Conservation (phyloP, 2,329 filamentous ascomycete species). For the Trichoderma sp. region DNA sequence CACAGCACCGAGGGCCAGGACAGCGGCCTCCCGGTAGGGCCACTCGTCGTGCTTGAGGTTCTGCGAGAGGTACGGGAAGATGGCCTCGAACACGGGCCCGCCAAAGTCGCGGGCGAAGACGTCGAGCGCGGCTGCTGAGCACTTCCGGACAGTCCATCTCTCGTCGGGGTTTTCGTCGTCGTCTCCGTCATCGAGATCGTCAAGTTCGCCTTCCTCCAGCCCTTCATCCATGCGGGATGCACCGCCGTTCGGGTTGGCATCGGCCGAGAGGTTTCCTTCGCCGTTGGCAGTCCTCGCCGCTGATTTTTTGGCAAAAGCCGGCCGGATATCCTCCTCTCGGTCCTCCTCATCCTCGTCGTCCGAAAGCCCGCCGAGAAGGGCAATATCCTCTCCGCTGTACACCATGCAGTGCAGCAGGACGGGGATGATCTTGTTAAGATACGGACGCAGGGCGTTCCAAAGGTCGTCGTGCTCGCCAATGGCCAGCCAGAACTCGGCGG, state of each 20-base stretch:
- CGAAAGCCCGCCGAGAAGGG: constrained; percentile 77
- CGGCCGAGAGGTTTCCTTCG: constrained; percentile 52
- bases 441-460: constrained; percentile 74
- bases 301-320: constrained; percentile 77
- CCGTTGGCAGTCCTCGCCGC: constrained; percentile 61
- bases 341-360: constrained; percentile 93
- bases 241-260: constrained; percentile 58
- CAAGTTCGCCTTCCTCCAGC: constrained; percentile 85
- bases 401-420: constrained; percentile 94
- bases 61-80: constrained; percentile 87
- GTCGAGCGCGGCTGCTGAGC: constrained; percentile 92
- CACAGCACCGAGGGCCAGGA: constrained; percentile 90
- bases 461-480: constrained; percentile 85
- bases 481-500: constrained; percentile 96
- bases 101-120: constrained; percentile 92
- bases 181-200: constrained; percentile 72
- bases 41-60: constrained; percentile 88
- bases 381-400: constrained; percentile 91
- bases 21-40: constrained; percentile 90
- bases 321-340: constrained; percentile 85
- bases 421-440: constrained; percentile 82
- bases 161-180: constrained; percentile 86
- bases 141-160: constrained; percentile 93
- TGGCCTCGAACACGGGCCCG: constrained; percentile 83
- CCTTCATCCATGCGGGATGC: constrained; percentile 67